A percentile compares a stretch with the other conserved stretches of the same genome.
These are phyloP conservation scores for Soucietia sequanensis DNA, from an alignment of 805 yeast species.

Conservation along the genomic window DNA sequence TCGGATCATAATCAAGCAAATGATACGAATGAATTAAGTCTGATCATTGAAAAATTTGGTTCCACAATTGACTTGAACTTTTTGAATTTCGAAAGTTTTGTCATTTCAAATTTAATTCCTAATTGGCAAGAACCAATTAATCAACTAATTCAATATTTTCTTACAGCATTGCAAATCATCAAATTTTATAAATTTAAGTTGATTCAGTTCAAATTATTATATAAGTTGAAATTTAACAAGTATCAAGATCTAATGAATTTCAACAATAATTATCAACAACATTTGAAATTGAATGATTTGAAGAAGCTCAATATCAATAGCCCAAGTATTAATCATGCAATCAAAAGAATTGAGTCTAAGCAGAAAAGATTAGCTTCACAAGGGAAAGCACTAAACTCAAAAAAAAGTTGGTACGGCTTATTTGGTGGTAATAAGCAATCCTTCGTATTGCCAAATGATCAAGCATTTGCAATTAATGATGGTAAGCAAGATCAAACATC, in stretches of 20 bases:
- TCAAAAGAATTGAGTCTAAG: slow-evolving; percentile 28
- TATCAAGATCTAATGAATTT: slow-evolving; percentile 35
- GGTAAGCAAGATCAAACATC: slow-evolving; percentile 10
- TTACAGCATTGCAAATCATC: slow-evolving; percentile 43
- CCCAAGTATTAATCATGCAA: slow-evolving; percentile 37
- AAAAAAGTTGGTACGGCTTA: slow-evolving; percentile 43
- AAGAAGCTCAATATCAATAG: slow-evolving; percentile 33
- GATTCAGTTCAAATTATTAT: slow-evolving; percentile 43
- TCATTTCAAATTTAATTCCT: slow-evolving; percentile 34
- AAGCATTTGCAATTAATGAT: too few relatives aligned
- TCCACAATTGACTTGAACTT: slow-evolving; percentile 51
- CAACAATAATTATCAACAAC: slow-evolving; percentile 16
- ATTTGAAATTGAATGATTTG: slow-evolving; percentile 24
- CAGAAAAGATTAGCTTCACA: slow-evolving; percentile 15
- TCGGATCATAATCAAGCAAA: not conserved
- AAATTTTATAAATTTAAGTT: slow-evolving; percentile 53
- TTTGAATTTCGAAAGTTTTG: slow-evolving; percentile 46
- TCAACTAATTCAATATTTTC: slow-evolving; percentile 45
- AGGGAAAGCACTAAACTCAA: slow-evolving; percentile 14
- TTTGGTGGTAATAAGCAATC: slow-evolving; percentile 37
- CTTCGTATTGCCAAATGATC: slow-evolving; percentile 8
- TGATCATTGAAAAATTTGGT: slow-evolving; percentile 50
- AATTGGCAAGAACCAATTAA: slow-evolving; percentile 52
- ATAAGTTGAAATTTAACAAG: slow-evolving; percentile 38
- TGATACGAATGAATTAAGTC: slow-evolving; percentile 23